Evolutionary conservation across 768 basidiomycete genomes (phyloP).

Genomic region (Boletus rubropictus): DNA sequence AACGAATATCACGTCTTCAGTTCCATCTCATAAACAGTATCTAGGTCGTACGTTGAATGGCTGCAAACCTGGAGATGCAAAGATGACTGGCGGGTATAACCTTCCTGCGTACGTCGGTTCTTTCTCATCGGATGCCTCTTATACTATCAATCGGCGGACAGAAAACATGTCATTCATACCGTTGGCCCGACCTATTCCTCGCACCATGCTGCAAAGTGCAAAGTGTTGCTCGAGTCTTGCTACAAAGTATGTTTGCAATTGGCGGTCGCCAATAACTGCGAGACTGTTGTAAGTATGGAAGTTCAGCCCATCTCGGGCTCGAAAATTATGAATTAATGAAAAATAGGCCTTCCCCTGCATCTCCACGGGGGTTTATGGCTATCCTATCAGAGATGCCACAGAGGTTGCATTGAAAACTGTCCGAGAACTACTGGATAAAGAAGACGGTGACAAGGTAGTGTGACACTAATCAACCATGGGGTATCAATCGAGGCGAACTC

Average conservation of each 20-base stretch:
- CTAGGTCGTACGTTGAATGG: constrained; percentile 64
- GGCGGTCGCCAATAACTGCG: constrained; percentile 53
- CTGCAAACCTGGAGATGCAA: constrained; percentile 66
- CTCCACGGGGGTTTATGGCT: constrained; percentile 75
- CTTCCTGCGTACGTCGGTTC: constrained; percentile 62
- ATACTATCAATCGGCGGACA: constrained; percentile 21
- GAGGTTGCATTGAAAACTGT: constrained; percentile 58
- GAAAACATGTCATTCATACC: constrained; percentile 71
- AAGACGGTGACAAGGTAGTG: constrained; percentile 39
- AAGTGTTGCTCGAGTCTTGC: constrained; percentile 57
- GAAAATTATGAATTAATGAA: not conserved
- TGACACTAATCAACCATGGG: not conserved
- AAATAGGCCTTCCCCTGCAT: constrained; percentile 73
- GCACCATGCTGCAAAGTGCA: constrained; percentile 38
- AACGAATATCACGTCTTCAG: not conserved
- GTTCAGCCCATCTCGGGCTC: not conserved
- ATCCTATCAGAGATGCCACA: constrained; percentile 70
- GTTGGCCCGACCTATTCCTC: constrained; percentile 66
- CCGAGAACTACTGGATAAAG: constrained; percentile 52
- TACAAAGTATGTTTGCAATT: constrained; percentile 60
- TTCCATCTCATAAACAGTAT: constrained; percentile 33
- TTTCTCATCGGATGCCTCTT: not conserved
- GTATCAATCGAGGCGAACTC: not conserved
- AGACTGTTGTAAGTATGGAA: constrained; percentile 49
- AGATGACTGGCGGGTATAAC: constrained; percentile 72